These are phyloP conservation scores for Waitea zeae DNA, from an alignment of 1,284 basidiomycete species.

Conservation along the genomic window DNA sequence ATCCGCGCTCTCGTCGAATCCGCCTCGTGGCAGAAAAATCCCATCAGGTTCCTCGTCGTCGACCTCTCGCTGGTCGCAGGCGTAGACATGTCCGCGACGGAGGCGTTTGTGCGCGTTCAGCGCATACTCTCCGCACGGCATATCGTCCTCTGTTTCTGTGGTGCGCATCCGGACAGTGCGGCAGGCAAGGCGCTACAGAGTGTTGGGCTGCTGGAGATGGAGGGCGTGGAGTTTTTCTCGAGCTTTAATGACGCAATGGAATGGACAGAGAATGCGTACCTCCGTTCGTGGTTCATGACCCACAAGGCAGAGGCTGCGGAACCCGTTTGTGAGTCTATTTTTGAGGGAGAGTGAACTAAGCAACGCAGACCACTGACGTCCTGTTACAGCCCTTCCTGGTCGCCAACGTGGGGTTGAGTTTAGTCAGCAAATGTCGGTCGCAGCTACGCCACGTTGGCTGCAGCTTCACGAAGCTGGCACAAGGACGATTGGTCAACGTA, in stretches of 20 bases:
- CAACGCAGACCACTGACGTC: too few relatives aligned
- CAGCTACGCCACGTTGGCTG: conserved; percentile 56
- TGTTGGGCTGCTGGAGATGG: conserved; percentile 62
- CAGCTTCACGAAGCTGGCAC: conserved; percentile 70
- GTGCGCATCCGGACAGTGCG: conserved; percentile 48
- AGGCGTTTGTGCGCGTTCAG: conserved; percentile 88
- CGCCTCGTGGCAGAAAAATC: conserved; percentile 59
- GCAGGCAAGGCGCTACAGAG: conserved; percentile 57
- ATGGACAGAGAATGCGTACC: conserved; percentile 84
- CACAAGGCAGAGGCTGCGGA: conserved; percentile 34
- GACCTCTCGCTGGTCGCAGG: conserved; percentile 79
- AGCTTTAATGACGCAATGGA: conserved; percentile 87
- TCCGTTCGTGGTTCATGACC: conserved; percentile 57
- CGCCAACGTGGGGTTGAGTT: conserved; percentile 29
- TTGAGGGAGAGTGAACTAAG: conserved; percentile 10
- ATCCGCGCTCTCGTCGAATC: conserved; percentile 62
- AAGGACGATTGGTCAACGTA: conserved; percentile 44
- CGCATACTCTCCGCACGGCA: conserved; percentile 61
- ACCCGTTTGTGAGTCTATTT: too few relatives aligned
- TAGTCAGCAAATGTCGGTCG: conserved; percentile 39
- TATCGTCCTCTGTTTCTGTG: conserved; percentile 83
- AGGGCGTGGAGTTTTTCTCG: conserved; percentile 71
- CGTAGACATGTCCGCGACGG: conserved; percentile 89
- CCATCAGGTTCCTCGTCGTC: conserved; percentile 80
- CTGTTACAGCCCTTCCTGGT: conserved; percentile 32